Evolutionary conservation across 2,329 filamentous ascomycete species (phyloP).

Genomic region (Sporothrix dimorphospora): DNA sequence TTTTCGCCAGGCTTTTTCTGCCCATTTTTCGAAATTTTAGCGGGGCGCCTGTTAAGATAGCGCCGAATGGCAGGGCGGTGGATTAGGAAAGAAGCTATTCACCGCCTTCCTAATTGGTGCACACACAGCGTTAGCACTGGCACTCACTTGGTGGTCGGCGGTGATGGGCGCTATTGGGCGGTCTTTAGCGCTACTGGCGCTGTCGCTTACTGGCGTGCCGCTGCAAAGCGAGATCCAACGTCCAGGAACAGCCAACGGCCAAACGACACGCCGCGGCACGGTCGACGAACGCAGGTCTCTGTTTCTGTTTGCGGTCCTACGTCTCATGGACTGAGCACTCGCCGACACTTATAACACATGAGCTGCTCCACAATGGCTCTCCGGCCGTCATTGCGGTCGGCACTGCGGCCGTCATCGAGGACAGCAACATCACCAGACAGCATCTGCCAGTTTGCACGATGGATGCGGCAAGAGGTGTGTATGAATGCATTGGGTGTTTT

Average conservation of each 20-base stretch:
- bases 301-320: neutral
- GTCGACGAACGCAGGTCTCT: neutral
- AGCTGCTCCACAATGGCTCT: conserved; percentile 1
- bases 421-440: neutral
- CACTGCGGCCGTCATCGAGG: neutral
- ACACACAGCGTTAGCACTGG: neutral
- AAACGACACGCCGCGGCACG: neutral
- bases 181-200: neutral
- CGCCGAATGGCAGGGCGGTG: conserved; percentile 6
- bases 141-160: neutral
- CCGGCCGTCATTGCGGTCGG: neutral
- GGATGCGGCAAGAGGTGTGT: conserved; percentile 6
- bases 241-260: neutral
- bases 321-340: neutral
- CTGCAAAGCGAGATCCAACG: neutral
- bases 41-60: conserved; percentile 9
- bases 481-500: no score
- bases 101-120: conserved; percentile 32
- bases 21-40: conserved; percentile 29
- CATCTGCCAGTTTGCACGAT: neutral
- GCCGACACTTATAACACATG: neutral
- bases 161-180: neutral
- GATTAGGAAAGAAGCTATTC: neutral
- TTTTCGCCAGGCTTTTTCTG: conserved; percentile 24
- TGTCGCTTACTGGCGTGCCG: neutral